These are phyloP conservation scores for Sugiyamaella paludigena DNA, from an alignment of 1,139 yeast species.

Conservation along the genomic window DNA sequence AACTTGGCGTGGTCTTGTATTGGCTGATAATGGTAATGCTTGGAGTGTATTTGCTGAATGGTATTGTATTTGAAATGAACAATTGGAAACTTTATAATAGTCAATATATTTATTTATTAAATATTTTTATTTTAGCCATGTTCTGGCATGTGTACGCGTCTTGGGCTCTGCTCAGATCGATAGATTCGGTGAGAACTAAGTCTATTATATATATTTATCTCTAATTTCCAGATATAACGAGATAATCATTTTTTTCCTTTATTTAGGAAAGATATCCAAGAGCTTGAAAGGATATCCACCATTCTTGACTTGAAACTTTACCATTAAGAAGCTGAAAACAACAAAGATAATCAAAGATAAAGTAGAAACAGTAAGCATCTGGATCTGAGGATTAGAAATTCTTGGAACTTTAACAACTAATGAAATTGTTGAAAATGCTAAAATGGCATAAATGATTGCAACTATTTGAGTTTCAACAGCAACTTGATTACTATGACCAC, in stretches of 20 bases:
- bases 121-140: neutral
- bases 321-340: conserved; percentile 50
- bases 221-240: neutral
- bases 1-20: conserved; percentile 75
- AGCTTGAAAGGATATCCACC: conserved; percentile 55
- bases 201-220: too few species aligned
- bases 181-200: too few species aligned
- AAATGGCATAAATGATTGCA: conserved; percentile 38
- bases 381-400: conserved; percentile 43
- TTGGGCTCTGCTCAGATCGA: conserved; percentile 1
- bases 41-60: conserved; percentile 95
- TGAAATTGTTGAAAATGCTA: conserved; percentile 43
- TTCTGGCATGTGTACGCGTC: neutral
- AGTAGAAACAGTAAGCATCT: conserved; percentile 46
- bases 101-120: neutral
- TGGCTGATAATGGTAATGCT: conserved; percentile 74
- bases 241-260: neutral
- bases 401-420: conserved; percentile 53
- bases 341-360: conserved; percentile 45
- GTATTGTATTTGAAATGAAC: conserved; percentile 51
- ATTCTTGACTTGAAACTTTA: conserved; percentile 54
- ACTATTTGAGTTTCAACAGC: conserved; percentile 58
- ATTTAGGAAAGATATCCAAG: conserved; percentile 34
- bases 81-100: neutral
- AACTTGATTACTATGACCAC: conserved; percentile 70